Evolutionary conservation across 306 rosid species (phyloP), one percentile per base, ranked within the genome.

Genomic region (Pyrus pyrifolia): DNA sequence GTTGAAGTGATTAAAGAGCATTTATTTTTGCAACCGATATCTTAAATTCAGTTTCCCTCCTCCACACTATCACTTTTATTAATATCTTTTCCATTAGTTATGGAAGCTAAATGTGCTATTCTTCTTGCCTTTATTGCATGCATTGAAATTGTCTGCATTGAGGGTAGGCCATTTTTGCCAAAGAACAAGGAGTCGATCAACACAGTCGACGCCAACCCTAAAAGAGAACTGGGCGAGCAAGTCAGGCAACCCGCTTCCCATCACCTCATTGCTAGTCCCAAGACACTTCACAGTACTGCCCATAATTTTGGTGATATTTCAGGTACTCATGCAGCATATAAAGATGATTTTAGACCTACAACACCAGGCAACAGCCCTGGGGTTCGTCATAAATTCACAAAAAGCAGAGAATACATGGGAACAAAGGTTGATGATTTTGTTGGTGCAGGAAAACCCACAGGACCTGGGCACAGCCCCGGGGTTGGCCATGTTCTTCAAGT

Each of bases 381-480:
- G 8, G 76, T 57, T 12, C 82, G 85, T 42, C 73, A 78, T 61
- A 9, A 19, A 25, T 31, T 64, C 27, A 4, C 35, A 19, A 14
- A 40, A 33, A 40, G 17, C 4, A 29, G 67, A 8, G 38, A 78
- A 38, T 23, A 33, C 22, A 11, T 5, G 60, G 68, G 57, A 69
- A 4, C 12, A 33, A 25, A 23, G 22, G 17, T 15, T 12, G 14
- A 6, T 27, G 55, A 59, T 7, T 31, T 11, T 8, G 73, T 58
- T 33, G 6, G 60, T 44, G 12, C 66, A 31, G 57, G 64, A 58
- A 73, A 76, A 67, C 84, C 87, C 18, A 83, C 87, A 51, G 30
- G 68, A n/a, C 81, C 87, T 2, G 87, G 87, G 23, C 84, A 86
- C 78, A 90, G 96, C 81, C 97, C 97, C 7, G 90, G 91, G 13